phyloP scores from a whole-genome alignment of 2,329 filamentous ascomycete species.

The Colletotrichum limetticola region DNA sequence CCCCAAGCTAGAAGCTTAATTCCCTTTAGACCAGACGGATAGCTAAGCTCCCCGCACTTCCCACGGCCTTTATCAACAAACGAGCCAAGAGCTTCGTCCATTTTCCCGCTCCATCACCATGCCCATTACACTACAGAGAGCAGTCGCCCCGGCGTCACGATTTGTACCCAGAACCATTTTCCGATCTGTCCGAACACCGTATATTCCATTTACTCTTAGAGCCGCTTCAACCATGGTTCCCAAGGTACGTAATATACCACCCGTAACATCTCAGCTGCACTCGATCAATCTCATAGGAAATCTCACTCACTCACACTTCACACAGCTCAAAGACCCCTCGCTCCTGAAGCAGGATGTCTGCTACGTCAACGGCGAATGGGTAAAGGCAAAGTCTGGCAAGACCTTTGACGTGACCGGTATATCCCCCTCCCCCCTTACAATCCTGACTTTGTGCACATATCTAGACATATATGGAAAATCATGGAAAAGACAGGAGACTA shows the following conservation, averaged over 20 bases:
- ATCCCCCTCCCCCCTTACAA: slow-evolving; percentile 14
- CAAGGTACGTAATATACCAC: slow-evolving; percentile 50
- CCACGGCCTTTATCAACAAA: not conserved
- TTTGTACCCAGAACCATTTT: slow-evolving; percentile 23
- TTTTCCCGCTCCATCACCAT: slow-evolving; percentile 18
- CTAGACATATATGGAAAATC: too few species aligned
- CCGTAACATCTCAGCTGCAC: not conserved
- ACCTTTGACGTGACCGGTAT: slow-evolving; percentile 87
- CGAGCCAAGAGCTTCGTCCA: slow-evolving; percentile 11
- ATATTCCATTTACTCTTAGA: slow-evolving; percentile 40
- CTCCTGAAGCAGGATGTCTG: slow-evolving; percentile 85
- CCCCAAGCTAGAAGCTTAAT: not conserved
- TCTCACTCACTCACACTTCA: slow-evolving; percentile 1
- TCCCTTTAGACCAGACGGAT: not conserved
- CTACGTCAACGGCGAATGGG: slow-evolving; percentile 95
- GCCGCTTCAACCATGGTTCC: slow-evolving; percentile 60
- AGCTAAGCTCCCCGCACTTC: slow-evolving; percentile 18
- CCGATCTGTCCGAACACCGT: slow-evolving; percentile 13
- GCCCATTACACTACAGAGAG: slow-evolving; percentile 31
- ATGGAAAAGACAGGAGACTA: not conserved
- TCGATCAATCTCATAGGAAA: not conserved
- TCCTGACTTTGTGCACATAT: not conserved
- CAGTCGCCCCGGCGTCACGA: slow-evolving; percentile 30
- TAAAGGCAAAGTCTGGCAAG: slow-evolving; percentile 84
- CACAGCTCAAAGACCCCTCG: slow-evolving; percentile 79